These are phyloP conservation scores for Xylaria sp. DNA, from an alignment of 2,329 filamentous ascomycete genomes.

Conservation along the genomic window DNA sequence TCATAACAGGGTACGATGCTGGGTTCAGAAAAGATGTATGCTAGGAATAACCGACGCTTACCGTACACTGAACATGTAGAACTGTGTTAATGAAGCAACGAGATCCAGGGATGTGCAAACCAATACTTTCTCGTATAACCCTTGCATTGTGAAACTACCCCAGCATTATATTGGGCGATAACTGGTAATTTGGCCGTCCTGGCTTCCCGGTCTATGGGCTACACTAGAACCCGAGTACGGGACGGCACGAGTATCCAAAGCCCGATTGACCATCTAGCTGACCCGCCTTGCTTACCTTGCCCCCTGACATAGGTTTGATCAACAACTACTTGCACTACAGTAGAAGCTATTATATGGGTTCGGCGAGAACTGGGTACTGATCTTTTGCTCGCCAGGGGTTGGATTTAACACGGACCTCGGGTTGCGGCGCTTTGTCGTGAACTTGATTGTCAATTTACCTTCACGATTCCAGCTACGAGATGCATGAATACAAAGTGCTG, in stretches of 20 bases:
- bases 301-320: not conserved
- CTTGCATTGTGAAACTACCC: not conserved
- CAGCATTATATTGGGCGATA: not conserved
- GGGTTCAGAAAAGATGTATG: not conserved
- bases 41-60: not conserved
- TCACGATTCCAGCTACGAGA: no score
- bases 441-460: no score
- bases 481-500: no score
- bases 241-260: not conserved
- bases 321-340: not conserved
- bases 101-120: slow-evolving; percentile 1
- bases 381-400: no score
- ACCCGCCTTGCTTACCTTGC: not conserved
- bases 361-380: no score
- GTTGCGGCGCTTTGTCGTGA: no score
- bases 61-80: not conserved
- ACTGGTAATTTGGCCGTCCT: not conserved
- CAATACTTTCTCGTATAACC: not conserved
- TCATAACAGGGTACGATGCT: not conserved
- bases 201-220: no score
- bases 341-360: not conserved
- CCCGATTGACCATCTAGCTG: not conserved
- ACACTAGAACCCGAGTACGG: not conserved
- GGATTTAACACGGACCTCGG: no score
- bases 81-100: slow-evolving; percentile 2